Evolutionary conservation across 2,329 filamentous ascomycete species (phyloP), one percentile per base, ranked within the genome.

Genomic region (Fusarium tuaranense): DNA sequence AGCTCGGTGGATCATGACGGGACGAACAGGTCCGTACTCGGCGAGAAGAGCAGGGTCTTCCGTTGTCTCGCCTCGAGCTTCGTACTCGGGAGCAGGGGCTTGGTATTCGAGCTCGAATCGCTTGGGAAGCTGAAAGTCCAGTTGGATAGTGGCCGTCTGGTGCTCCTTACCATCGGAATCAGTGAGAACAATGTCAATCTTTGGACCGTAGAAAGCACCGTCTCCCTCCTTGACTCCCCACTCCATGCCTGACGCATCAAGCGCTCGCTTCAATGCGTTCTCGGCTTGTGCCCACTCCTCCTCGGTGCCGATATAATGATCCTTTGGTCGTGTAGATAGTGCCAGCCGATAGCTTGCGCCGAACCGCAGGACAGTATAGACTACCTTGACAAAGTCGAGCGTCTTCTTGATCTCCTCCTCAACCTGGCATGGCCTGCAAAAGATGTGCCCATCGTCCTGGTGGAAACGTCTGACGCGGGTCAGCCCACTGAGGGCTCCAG

Each of bases 371-470:
- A 92, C 92, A 25, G 86, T 85, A 82, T 96, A 95, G 0, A 93
- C 91, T 78, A 91, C 89, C 63, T 90, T 88, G 60, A 96, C 91
- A 81, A 97, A 96, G 39, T 92, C 90, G 55, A 97, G 83, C 2
- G 93, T 94, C 70, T 89, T 89, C 64, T 88, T 87, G 67, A 97
- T 96, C 83, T 97, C 94, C 4, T 89, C 85, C 74, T 91, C 87
- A 68, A 96, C 94, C 82, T 97, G 94, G 57, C 88, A 87, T 7
- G 93, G 93, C 1, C 93, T 90, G 81, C 95, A 97, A 82, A 97
- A 97, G 72, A 97, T 97, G 82, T 97, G 95, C 7, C 93, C 94
- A 80, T 97, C 95, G 81, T 97, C 95, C 81, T 97, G 95, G 82
- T 97, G 94, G 82, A 97, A 97, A 22, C 95, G 90, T 38, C 95